Evolutionary conservation across 176 grass and related monocot species (phyloP).

Genomic region (Oryza coarctata): DNA sequence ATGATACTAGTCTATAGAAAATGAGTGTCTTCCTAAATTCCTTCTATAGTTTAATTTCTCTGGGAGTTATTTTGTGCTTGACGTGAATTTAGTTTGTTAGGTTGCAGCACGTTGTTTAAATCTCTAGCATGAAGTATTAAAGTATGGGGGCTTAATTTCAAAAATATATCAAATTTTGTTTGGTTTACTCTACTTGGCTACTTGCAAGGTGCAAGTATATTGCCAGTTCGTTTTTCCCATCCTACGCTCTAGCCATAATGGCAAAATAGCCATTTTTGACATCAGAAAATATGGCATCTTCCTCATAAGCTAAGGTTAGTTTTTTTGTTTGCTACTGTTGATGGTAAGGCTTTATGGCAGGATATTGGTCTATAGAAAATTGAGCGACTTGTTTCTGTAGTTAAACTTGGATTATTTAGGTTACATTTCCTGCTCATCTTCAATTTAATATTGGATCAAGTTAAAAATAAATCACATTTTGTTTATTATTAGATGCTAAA

Average conservation of each 20-base stretch:
- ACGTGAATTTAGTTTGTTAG: neutral
- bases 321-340: neutral
- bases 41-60: neutral
- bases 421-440: neutral
- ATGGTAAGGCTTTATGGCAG: neutral
- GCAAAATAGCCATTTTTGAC: neutral
- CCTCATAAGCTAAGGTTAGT: neutral
- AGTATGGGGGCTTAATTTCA: neutral
- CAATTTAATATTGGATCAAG: neutral
- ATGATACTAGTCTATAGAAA: neutral
- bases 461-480: neutral
- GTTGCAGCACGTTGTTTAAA: neutral
- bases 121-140: neutral
- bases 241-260: neutral
- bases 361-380: neutral
- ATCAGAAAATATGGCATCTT: neutral
- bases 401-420: constrained; percentile 14
- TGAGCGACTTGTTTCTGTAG: neutral
- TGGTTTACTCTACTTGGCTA: neutral
- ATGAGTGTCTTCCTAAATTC: neutral
- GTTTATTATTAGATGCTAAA: neutral
- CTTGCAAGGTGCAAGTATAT: neutral
- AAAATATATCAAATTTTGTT: neutral
- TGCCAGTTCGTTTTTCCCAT: neutral
- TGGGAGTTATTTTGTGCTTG: neutral